Evolutionary conservation across 1,284 basidiomycete genomes (phyloP), one percentile per base, ranked within the genome.

Genomic region (Lentinula novae-zelandiae): DNA sequence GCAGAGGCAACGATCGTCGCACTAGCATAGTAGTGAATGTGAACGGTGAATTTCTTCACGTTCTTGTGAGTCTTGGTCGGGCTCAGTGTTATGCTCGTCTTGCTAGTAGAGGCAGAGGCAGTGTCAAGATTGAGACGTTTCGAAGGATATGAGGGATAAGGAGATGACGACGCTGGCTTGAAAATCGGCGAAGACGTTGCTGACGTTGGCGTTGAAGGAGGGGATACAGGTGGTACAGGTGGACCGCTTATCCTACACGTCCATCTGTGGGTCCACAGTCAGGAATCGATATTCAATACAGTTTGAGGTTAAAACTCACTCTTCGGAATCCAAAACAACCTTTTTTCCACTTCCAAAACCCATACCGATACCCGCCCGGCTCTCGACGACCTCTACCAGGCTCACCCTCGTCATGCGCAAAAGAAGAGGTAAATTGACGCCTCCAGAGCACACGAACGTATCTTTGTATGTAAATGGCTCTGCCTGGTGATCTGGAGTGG

Each of bases 21-120:
- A 1, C 72, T 77, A 6, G 86, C 89, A 27, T 71, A 72, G 67
- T 90, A 90, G 31, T 75, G 77, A 48, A 90, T 78, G 86, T 82
- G 74, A 13, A 89, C 84, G 69, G 80, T 82, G 74, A 82, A 90
- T 31, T 76, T 75, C 22, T 80, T 80, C 61, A 80, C 77, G 5
- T 74, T 73, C 49, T 72, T 74, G 55, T 78, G 74, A 67, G 82
- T 83, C 0, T 27, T 42, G 2, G 52, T 34, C 22, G 54, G 36
- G 15, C 7, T 10, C 9, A 15, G 34, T 15, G 52, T 38, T 6
- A 22, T 15, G 17, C 36, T 34, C 5, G 52, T 5, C 17, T 9
- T 34, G 15, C 33, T 22, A 6, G 52, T 17, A 6, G 15, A 38
- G 4, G 36, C 17, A 20, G 33, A 53, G 2, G n/a, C 4, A 4